Conservation (phyloP, 2,329 filamentous ascomycete genomes). For the Ophiostoma perfectum region DNA sequence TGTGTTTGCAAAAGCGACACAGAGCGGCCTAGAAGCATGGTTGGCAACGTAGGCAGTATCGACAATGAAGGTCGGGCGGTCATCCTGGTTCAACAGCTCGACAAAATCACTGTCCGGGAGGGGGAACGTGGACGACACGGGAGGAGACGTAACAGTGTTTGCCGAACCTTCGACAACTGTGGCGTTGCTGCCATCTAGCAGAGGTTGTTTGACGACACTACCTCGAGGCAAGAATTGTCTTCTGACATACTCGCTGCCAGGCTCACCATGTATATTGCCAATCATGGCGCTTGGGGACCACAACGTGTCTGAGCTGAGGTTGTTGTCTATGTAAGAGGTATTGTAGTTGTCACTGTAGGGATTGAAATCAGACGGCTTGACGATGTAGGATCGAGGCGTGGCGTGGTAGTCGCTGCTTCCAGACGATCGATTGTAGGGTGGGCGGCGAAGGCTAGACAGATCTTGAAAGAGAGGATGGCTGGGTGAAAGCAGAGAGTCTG, state of each 20-base stretch:
- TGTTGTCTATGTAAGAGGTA: neutral
- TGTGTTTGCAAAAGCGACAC: constrained; percentile 63
- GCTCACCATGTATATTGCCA: constrained; percentile 39
- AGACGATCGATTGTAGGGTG: neutral
- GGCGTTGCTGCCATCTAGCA: neutral
- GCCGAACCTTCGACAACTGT: neutral
- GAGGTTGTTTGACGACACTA: constrained; percentile 38
- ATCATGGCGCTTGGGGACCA: constrained; percentile 42
- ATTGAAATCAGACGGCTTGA: constrained; percentile 8
- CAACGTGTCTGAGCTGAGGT: neutral
- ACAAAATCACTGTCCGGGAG: constrained; percentile 61
- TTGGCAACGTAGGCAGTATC: constrained; percentile 59
- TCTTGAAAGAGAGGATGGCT: neutral
- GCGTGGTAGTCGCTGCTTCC: constrained; percentile 6
- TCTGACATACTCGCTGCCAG: constrained; percentile 40
- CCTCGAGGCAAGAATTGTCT: constrained; percentile 53
- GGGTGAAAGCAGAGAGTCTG: neutral
- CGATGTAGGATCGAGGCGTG: constrained; percentile 11
- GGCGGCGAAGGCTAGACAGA: neutral
- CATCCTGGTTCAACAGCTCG: constrained; percentile 71
- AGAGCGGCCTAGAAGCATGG: constrained; percentile 49
- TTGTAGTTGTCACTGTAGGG: neutral
- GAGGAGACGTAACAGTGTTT: constrained; percentile 27
- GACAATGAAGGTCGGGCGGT: constrained; percentile 69
- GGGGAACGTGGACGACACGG: constrained; percentile 45